Base-by-base conservation (phyloP, 768 basidiomycete species). In the Tricholoma flavovirens region DNA sequence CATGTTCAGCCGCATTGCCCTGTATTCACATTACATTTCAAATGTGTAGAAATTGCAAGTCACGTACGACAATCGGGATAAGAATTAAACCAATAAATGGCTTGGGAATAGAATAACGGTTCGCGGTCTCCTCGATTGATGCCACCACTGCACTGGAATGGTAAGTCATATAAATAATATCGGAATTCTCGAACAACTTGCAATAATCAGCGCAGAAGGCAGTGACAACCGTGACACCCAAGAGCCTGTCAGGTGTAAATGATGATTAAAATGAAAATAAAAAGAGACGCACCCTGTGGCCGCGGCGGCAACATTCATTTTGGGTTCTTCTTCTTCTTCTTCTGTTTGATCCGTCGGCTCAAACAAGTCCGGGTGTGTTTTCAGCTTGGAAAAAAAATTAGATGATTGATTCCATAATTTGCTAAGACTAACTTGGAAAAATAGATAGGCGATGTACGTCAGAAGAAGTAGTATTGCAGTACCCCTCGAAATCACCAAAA, bases 101-200 rank as follows among this genome's bases (percentile, higher is more conserved):
- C 69, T 90, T 91, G 0, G 91, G 90, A 53, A 97, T 88, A 53
- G 78, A 68, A 69, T 91, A 93, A 38, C 87, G 78, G 11, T 82
- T 75, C 2, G 93, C 91, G 22, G 90, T 91, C 67, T 95, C 93
- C 68, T 96, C 94, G 60, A 97, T 96, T 3, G 90, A 92, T 2
- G 87, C 88, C 35, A 96, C 93, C 69, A 93, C 90, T 91, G 52
- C 69, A 93, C 90, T 91, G 52, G 0, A 53, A 32, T 3, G 8
- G n/a, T 12, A 29, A 19, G 79, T 73, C 76, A 49, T 5, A 54
- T 3, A 3, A 21, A 11, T 10, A 24, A 26, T 26, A 46, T 21
- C 19, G 19, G 35, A 24, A 51, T 21, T 15, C 38, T 32, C 19
- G 10, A 22, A 49, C 15, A 56, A 82, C 86, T 65, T 66, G 87